Percentiles rank a stretch among this genome's conserved stretches.
Evolutionary conservation across 2,329 filamentous ascomycete genomes (phyloP).

Genomic region (Stachybotrys elegans): DNA sequence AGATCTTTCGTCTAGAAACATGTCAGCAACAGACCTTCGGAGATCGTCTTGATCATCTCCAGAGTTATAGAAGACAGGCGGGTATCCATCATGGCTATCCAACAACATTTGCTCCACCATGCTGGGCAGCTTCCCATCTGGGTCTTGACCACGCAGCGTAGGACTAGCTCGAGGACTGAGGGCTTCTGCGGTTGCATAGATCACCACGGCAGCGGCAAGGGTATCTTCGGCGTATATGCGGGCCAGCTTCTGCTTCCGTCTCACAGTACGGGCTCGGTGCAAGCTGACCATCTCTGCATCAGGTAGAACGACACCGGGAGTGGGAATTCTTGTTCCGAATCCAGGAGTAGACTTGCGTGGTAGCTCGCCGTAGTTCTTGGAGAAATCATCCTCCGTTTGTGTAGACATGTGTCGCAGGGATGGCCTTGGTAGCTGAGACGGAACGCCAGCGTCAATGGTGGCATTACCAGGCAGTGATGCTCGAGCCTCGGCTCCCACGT

Average conservation of each 20-base stretch:
- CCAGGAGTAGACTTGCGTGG: no score
- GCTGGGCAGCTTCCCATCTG: conserved; percentile 19
- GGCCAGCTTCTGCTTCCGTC: conserved; percentile 39
- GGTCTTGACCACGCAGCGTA: conserved; percentile 13
- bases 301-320: conserved; percentile 43
- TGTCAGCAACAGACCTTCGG: conserved; percentile 48
- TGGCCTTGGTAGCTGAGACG: not conserved
- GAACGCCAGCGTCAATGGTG: no score
- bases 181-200: conserved; percentile 46
- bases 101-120: conserved; percentile 19
- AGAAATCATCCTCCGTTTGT: conserved; percentile 5
- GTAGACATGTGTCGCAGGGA: conserved; percentile 1
- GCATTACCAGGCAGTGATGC: no score
- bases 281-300: conserved; percentile 30
- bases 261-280: conserved; percentile 37
- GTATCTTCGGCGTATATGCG: conserved; percentile 45
- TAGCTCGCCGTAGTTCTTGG: not conserved
- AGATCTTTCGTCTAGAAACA: conserved; percentile 47
- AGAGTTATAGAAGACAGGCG: conserved; percentile 25
- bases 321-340: no score
- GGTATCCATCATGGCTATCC: conserved; percentile 20
- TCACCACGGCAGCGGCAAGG: conserved; percentile 48
- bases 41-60: conserved; percentile 30
- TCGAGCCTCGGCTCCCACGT: no score
- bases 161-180: conserved; percentile 37